Conservation (phyloP, 441 rosid species). For the Erysimum cheiri region DNA sequence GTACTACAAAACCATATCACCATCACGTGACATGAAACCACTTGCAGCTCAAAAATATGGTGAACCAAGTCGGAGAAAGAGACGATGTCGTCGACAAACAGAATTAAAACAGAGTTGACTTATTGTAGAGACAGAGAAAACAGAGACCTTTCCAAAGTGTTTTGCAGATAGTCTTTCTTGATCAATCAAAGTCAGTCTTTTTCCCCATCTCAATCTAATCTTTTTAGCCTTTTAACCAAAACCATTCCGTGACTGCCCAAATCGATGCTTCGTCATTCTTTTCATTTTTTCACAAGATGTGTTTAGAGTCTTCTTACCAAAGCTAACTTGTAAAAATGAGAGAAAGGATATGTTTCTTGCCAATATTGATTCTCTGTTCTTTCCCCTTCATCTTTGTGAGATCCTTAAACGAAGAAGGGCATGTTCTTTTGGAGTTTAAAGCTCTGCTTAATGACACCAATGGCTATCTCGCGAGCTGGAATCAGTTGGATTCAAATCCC, state of each 20-base stretch:
- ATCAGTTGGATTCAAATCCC: conserved; percentile 48
- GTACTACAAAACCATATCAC: conserved; percentile 41
- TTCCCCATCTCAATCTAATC: conserved; percentile 3
- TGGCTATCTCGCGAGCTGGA: conserved; percentile 56
- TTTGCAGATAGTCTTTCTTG: conserved; percentile 27
- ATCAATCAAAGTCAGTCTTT: conserved; percentile 37
- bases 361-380: conserved; percentile 37
- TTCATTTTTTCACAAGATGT: conserved; percentile 12
- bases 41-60: conserved; percentile 26
- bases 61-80: conserved; percentile 25
- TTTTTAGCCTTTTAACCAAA: conserved; percentile 24
- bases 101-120: conserved; percentile 44
- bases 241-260: conserved; percentile 30
- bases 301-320: conserved; percentile 23
- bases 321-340: conserved; percentile 36
- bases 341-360: conserved; percentile 25
- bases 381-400: conserved; percentile 37
- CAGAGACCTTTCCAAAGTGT: conserved; percentile 28
- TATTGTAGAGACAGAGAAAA: background rate
- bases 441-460: conserved; percentile 49
- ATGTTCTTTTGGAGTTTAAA: conserved; percentile 54
- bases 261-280: conserved; percentile 21
- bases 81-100: conserved; percentile 27
- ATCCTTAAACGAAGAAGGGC: conserved; percentile 46
- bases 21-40: conserved; percentile 45